Base-by-base conservation (phyloP, 305 asterid species). In the Withania somnifera region DNA sequence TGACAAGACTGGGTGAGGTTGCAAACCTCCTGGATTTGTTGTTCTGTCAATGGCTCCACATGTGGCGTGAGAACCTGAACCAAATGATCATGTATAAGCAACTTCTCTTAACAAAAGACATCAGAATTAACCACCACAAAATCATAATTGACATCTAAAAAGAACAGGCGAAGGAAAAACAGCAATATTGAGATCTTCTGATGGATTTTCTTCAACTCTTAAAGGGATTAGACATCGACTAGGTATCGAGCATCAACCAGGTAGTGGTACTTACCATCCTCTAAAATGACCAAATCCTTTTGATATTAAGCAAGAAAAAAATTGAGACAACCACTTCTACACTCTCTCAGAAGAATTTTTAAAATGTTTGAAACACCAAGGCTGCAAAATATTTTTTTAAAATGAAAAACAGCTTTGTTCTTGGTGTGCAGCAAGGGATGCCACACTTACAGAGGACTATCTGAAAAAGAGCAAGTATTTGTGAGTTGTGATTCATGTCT, bases 1-100 rank as follows among this genome's bases (percentile, higher is more conserved):
- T 91, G 97, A 82, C 98, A 93, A 15, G 96, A 87, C 81, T 89
- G 97, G 60, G 80, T 85, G 51, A 95, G 98, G 47, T 82, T 88
- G 42, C 64, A 17, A 69, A 93, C 86, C 1, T 87, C 91, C 77
- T 71, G 24, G 20, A 77, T 40, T 81, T 93, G 97, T 26, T 90
- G 88, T 22, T 91, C 93, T 2, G 91, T 78, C 84, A 96, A 79
- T 2, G 91, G 87, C 77, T 86, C 91, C 51, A 95, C 82, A 84
- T 91, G 90, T 32, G 95, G 97, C 15, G 78, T 63, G 75, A 94
- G 88, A 82, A 94, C 86, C 98, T 94, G 93, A 82, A 67, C 40
- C 63, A 17, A 32, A 50, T 20, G 80, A 30, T 30, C 80, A 50
- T 30, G 64, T 51, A 28, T 76, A 51, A 51, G 80, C n/a, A n/a